A percentile compares a stretch with the other conserved stretches of the same genome.
Conservation (phyloP, 2,329 filamentous ascomycete species). For the Elsinoe fawcettii region DNA sequence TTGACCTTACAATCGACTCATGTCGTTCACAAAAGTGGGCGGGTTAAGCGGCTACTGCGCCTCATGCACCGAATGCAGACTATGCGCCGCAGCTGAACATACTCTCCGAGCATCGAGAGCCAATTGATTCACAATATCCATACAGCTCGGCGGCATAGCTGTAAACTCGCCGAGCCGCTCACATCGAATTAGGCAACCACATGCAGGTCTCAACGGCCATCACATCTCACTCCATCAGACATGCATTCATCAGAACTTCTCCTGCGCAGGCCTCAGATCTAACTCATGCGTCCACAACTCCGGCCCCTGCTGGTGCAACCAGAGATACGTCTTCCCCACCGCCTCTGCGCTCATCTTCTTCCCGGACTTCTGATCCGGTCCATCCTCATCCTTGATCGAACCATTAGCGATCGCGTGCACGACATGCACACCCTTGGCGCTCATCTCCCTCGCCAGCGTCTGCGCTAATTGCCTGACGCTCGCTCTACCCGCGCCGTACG, state of each 20-base stretch:
- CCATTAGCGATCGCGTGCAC: constrained; percentile 54
- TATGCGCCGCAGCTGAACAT: background rate
- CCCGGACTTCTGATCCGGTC: constrained; percentile 41
- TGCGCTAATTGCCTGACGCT: constrained; percentile 50
- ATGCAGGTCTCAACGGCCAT: background rate
- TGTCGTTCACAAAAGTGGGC: background rate
- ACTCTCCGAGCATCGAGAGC: background rate
- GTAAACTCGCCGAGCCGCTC: too few relatives aligned
- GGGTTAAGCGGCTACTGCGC: background rate
- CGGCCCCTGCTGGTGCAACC: constrained; percentile 42
- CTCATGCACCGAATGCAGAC: background rate
- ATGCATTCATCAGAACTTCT: constrained; percentile 36
- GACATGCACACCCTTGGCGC: constrained; percentile 49
- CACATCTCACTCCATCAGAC: background rate
- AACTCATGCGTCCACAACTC: constrained; percentile 47
- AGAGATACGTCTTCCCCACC: constrained; percentile 50
- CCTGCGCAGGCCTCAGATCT: constrained; percentile 44
- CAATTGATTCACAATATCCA: background rate
- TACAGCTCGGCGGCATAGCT: background rate
- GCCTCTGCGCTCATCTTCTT: constrained; percentile 53
- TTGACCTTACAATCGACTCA: background rate
- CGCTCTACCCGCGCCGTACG: constrained; percentile 48
- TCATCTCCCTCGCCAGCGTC: constrained; percentile 50
- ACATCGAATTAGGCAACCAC: background rate
- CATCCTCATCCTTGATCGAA: constrained; percentile 44